These are phyloP conservation scores for Tricholomella constricta DNA, from an alignment of 768 basidiomycete genomes.

Conservation along the genomic window DNA sequence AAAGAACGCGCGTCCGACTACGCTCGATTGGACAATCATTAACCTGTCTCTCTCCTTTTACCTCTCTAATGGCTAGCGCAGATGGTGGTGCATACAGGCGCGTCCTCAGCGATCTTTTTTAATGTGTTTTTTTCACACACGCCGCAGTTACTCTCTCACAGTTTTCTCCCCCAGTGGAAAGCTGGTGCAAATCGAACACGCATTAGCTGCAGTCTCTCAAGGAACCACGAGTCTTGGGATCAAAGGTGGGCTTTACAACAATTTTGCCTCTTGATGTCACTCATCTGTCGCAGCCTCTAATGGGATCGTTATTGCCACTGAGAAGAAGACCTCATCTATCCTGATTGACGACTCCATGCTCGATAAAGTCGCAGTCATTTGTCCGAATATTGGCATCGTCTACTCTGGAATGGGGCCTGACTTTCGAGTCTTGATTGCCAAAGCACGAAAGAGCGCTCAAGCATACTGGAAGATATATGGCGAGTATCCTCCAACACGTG, in stretches of 20 bases:
- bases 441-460: constrained; percentile 96
- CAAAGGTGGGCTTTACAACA: constrained; percentile 68
- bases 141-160: constrained; percentile 90
- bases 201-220: constrained; percentile 91
- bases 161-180: constrained; percentile 99
- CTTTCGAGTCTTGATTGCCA: constrained; percentile 90
- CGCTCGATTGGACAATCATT: too few species aligned
- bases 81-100: constrained; percentile 83
- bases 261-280: constrained; percentile 16
- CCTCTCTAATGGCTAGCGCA: constrained; percentile 68
- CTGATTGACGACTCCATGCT: constrained; percentile 98
- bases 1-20: too few species aligned
- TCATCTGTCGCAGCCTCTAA: constrained; percentile 73
- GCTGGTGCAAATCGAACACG: constrained; percentile 99
- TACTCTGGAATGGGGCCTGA: constrained; percentile 99
- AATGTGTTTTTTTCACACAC: constrained; percentile 9
- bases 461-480: constrained; percentile 99
- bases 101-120: constrained; percentile 15
- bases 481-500: constrained; percentile 96
- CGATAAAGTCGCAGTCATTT: constrained; percentile 96
- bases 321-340: constrained; percentile 98
- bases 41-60: neutral
- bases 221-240: constrained; percentile 98
- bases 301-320: constrained; percentile 98
- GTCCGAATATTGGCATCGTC: constrained; percentile 98